Evolutionary conservation across 805 yeast genomes (phyloP).

Genomic region (Saturnispora dispora): DNA sequence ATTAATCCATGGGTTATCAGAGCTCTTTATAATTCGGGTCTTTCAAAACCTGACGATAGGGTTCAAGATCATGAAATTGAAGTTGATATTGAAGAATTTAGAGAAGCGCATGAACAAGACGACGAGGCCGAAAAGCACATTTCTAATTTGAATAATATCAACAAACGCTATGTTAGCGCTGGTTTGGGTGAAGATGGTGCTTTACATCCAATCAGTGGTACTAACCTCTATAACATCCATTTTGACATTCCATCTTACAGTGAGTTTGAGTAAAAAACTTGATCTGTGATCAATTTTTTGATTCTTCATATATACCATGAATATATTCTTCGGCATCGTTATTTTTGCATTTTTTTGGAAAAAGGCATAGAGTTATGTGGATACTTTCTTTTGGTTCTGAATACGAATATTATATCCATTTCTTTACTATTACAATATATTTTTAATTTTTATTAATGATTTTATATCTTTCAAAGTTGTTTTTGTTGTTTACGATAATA

Average conservation of each 20-base stretch:
- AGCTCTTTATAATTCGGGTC: slow-evolving; percentile 65
- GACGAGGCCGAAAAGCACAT: background rate
- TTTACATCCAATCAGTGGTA: slow-evolving; percentile 43
- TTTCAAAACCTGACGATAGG: slow-evolving; percentile 31
- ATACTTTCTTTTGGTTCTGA: background rate
- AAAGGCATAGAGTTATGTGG: background rate
- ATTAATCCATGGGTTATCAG: slow-evolving; percentile 81
- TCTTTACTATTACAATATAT: background rate
- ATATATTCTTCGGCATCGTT: background rate
- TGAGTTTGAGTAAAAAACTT: slow-evolving; percentile 9
- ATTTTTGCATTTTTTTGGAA: background rate
- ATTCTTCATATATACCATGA: background rate
- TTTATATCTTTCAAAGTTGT: too few species aligned
- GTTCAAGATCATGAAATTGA: slow-evolving; percentile 12
- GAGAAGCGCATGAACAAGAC: slow-evolving; percentile 2
- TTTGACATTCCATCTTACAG: slow-evolving; percentile 56
- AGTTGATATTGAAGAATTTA: slow-evolving; percentile 9
- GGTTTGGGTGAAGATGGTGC: slow-evolving; percentile 14
- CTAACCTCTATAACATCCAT: slow-evolving; percentile 70
- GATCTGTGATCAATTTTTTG: background rate
- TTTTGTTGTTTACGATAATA: background rate
- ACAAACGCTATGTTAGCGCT: slow-evolving; percentile 16
- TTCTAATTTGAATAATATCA: background rate
- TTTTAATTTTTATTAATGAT: too few species aligned
- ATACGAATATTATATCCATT: background rate